Evolutionary conservation across 2,329 filamentous ascomycete genomes (phyloP), one percentile per base, ranked within the genome.

Genomic region (Alternaria conjuncta): DNA sequence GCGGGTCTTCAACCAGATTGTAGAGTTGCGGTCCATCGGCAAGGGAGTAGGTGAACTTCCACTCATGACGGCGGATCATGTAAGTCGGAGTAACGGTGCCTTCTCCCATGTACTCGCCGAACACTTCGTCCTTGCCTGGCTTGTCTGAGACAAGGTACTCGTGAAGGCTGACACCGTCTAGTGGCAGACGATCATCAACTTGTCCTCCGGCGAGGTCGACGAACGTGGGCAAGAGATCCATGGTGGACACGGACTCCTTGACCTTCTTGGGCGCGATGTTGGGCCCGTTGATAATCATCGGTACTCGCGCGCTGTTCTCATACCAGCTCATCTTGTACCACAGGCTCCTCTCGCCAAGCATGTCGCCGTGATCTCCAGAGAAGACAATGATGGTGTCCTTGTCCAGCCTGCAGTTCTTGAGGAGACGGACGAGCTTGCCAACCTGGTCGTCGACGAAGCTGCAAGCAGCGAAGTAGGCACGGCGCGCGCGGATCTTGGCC

Each of bases 251-350:
- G 68, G 94, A 96, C 79, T 95, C 86, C 18, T 86, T 86, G 26
- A 97, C 91, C 32, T 89, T 90, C 82, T 89, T 93, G 30, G 94
- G 90, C 13, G 85, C 78, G 80, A 95, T 97, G 65, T 86, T 86
- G 72, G 89, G 94, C 73, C 94, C 89, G 80, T 93, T 90, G 78
- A 97, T 87, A 68, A 97, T 85, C 77, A 97, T 89, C 2, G 94
- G 94, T 21, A 97, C 94, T 26, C 94, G 91, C 49, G 93, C 93
- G 12, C 93, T 97, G 44, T 90, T 90, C 85, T 97, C 94, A 74
- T 94, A 97, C 87, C 96, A 97, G 76, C 89, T 93, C 94, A 97
- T 97, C 86, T 97, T 97, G 85, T 97, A 94, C 94, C 94, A 97
- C 50, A 97, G 84, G 6, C 92, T 92, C 57, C 93, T 90, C 84